Percentiles rank a stretch among this genome's conserved stretches.
phyloP scores from a whole-genome alignment of 768 basidiomycete genomes.

The Lactarius trivialis region DNA sequence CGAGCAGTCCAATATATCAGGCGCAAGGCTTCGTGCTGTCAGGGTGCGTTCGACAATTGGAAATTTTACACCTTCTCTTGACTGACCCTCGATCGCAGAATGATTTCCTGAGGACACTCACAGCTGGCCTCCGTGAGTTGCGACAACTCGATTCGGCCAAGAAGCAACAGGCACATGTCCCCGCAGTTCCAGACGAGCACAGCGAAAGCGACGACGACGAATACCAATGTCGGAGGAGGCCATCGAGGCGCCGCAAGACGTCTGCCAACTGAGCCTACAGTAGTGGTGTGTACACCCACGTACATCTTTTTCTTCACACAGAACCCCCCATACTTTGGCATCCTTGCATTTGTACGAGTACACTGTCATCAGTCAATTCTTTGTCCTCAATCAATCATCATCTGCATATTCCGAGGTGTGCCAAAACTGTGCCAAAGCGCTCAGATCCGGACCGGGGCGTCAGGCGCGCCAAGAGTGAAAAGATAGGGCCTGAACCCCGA shows the following conservation, averaged over 20 bases:
- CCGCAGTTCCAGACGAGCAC: constrained; percentile 36
- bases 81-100: constrained; percentile 35
- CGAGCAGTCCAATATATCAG: constrained; percentile 40
- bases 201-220: constrained; percentile 51
- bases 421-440: no score
- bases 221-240: constrained; percentile 36
- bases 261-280: background rate
- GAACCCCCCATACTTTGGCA: background rate
- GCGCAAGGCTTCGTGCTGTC: constrained; percentile 43
- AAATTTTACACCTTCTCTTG: background rate
- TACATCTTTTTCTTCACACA: background rate
- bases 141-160: constrained; percentile 54
- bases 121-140: constrained; percentile 49
- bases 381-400: background rate
- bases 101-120: constrained; percentile 62
- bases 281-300: background rate
- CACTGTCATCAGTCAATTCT: background rate
- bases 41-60: constrained; percentile 42
- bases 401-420: background rate
- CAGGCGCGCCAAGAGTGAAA: no score
- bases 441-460: no score
- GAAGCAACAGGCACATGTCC: constrained; percentile 38
- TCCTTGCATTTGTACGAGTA: constrained; percentile 1
- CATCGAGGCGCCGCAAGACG: constrained; percentile 25
- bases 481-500: no score